Base-by-base conservation (phyloP, 257 asterid species). In the Gentiana dahurica region DNA sequence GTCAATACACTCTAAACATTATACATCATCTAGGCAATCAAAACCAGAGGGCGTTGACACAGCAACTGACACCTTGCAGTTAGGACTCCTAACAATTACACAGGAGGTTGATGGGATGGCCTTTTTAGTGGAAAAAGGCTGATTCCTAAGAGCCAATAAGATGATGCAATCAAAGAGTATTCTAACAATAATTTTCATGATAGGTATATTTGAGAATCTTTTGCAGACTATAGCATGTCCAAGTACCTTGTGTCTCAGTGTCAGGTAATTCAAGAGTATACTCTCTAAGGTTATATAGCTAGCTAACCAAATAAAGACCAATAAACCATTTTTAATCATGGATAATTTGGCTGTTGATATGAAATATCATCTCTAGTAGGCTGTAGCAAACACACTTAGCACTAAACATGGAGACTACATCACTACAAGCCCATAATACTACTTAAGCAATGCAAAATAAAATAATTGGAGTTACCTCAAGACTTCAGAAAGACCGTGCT, bases 161-260 rank as follows among this genome's bases (percentile, higher is more conserved):
- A 74, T 34, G 80, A 74, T 52, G 80, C 80, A 32, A 73, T 74
- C 5, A 6, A 49, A 60, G 52, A 59, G 79, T 54, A 70, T 74
- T 51, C 62, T 74, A 6, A 63, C 76, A 56, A 69, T 74, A 38
- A 74, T 70, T 61, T 66, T 74, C 12, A 61, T 57, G 32, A 53
- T 70, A 66, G 80, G 80, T 11, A 43, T 74, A 24, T 74, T 74
- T 35, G 80, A 74, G 60, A 52, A 63, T 38, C 73, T 76, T 7
- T 49, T 66, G 76, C 73, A 32, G 80, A 74, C 64, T 57, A 53
- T 35, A 50, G 66, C 68, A 54, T 70, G 50, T 59, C 60, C 36
- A 66, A 70, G 48, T 62, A 74, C 10, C 58, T 74, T 9, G 80
- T 76, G 34, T 65, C 69, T 13, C 76, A 81, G 32, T 63, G 64